These are phyloP conservation scores for Boletellus ananiceps DNA, from an alignment of 768 basidiomycete species.

Conservation along the genomic window DNA sequence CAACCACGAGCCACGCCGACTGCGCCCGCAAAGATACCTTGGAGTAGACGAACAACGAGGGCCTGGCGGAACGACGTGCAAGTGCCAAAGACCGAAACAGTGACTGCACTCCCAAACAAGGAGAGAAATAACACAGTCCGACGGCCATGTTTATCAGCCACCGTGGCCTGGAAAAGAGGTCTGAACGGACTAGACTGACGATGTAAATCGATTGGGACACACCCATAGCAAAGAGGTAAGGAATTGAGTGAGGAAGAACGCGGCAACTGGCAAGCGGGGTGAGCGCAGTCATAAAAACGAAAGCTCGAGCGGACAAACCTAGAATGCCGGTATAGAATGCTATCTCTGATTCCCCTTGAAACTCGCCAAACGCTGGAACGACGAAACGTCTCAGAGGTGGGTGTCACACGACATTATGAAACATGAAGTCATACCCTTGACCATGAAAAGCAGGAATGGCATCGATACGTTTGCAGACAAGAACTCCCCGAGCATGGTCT, in stretches of 20 bases:
- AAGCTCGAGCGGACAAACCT: conserved; percentile 40
- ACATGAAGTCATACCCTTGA: conserved; percentile 53
- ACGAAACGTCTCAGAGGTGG: conserved; percentile 1
- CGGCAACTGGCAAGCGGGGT: conserved; percentile 48
- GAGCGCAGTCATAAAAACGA: conserved; percentile 9
- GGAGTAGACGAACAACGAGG: conserved; percentile 78
- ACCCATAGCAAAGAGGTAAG: conserved; percentile 93
- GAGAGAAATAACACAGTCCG: conserved; percentile 82
- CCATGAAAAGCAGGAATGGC: conserved; percentile 94
- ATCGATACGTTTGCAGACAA: conserved; percentile 89
- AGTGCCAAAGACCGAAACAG: conserved; percentile 75
- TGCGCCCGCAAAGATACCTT: conserved; percentile 90
- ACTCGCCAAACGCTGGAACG: conserved; percentile 57
- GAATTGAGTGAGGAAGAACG: conserved; percentile 94
- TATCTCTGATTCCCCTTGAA: conserved; percentile 75
- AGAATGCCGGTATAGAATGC: conserved; percentile 88
- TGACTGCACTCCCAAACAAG: conserved; percentile 78
- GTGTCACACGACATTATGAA: conserved; percentile 9
- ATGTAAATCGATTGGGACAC: conserved; percentile 11
- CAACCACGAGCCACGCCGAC: conserved; percentile 92
- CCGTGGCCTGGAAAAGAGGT: conserved; percentile 60
- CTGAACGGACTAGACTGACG: not conserved
- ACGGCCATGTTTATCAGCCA: conserved; percentile 87
- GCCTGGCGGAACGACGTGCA: conserved; percentile 74
- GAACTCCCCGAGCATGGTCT: conserved; percentile 96